phyloP scores from a whole-genome alignment of 345 rosid species.

The Heritiera fomes region DNA sequence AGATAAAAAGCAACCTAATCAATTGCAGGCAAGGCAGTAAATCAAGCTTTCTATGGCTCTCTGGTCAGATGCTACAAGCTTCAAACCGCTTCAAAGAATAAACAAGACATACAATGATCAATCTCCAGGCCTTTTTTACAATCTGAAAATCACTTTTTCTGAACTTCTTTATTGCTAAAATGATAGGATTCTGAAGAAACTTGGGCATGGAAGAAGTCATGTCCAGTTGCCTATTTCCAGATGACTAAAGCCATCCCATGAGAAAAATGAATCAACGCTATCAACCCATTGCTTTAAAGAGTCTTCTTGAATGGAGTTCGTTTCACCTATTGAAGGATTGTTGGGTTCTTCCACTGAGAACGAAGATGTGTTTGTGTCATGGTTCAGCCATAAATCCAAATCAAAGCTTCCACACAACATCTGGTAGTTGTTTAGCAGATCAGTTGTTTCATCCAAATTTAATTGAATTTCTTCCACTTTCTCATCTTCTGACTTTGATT shows the following conservation, averaged over 20 bases:
- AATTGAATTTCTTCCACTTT: constrained; percentile 16
- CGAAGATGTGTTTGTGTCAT: constrained; percentile 39
- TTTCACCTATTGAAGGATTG: constrained; percentile 22
- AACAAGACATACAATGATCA: constrained; percentile 10
- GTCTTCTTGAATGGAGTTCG: constrained; percentile 38
- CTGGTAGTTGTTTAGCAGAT: constrained; percentile 37
- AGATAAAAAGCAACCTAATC: not conserved
- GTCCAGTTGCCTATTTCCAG: constrained; percentile 32
- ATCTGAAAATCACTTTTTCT: not conserved
- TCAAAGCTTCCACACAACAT: constrained; percentile 42
- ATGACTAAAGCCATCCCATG: constrained; percentile 57
- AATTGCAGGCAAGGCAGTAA: not conserved
- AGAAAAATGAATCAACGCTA: constrained; percentile 55
- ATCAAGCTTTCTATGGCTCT: not conserved
- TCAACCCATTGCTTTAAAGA: constrained; percentile 54
- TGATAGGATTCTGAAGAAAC: not conserved
- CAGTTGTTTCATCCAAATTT: constrained; percentile 33
- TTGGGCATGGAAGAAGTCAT: not conserved
- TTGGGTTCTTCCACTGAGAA: constrained; percentile 35
- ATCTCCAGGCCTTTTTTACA: not conserved
- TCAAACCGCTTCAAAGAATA: not conserved
- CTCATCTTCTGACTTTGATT: constrained; percentile 23
- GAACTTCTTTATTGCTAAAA: not conserved
- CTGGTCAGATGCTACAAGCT: not conserved
- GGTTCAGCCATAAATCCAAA: constrained; percentile 33